Percentiles rank a stretch among this genome's conserved stretches.
Conservation (phyloP, 106 monocot genomes). For the Dioscorea alata region DNA sequence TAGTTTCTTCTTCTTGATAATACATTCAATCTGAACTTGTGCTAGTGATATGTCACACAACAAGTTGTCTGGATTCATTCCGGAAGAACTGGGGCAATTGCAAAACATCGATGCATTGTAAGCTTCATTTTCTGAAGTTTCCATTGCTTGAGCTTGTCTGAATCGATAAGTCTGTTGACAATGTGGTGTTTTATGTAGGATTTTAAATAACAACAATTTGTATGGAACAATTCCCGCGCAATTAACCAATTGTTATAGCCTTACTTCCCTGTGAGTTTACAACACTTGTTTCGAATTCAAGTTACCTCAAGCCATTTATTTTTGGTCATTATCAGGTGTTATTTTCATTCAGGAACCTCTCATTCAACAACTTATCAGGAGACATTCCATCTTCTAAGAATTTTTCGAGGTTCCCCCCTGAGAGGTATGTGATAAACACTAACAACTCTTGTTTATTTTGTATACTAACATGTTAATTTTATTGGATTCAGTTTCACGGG, state of each 20-base stretch:
- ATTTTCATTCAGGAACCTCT: slow-evolving; percentile 65
- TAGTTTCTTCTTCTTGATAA: neutral
- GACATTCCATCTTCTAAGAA: slow-evolving; percentile 56
- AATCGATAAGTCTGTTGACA: neutral
- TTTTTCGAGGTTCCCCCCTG: slow-evolving; percentile 66
- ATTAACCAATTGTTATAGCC: slow-evolving; percentile 85
- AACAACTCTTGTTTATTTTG: too few species aligned
- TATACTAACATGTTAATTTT: neutral
- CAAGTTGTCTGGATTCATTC: slow-evolving; percentile 72
- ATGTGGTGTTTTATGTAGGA: slow-evolving; percentile 31
- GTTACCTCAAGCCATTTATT: neutral
- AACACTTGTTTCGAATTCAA: neutral
- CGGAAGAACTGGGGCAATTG: slow-evolving; percentile 82
- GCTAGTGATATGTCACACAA: slow-evolving; percentile 81
- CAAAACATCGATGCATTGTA: slow-evolving; percentile 80
- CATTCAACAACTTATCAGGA: slow-evolving; percentile 94
- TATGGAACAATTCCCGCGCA: slow-evolving; percentile 74
- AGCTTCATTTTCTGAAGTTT: slow-evolving; percentile 1
- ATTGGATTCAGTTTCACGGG: slow-evolving; percentile 60
- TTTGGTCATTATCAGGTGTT: neutral
- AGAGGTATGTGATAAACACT: slow-evolving; percentile 42
- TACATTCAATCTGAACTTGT: neutral
- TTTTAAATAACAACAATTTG: slow-evolving; percentile 82
- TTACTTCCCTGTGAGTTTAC: slow-evolving; percentile 61
- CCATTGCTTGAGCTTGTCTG: too few species aligned